Percentiles rank a stretch among this genome's conserved stretches.
Conservation (phyloP, 345 rosid genomes). For the Gynandropsis gynandra region DNA sequence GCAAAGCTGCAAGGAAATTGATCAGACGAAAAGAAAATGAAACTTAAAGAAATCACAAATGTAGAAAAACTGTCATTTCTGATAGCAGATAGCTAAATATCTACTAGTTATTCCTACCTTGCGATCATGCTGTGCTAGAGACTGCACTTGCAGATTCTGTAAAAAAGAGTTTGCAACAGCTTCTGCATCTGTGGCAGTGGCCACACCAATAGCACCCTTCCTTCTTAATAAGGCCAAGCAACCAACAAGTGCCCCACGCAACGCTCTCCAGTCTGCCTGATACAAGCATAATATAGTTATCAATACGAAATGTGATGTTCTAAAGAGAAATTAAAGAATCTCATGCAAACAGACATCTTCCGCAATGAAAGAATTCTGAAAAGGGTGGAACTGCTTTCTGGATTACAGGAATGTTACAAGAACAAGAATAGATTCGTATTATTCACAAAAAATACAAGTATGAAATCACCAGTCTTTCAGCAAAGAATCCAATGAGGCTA, state of each 20-base stretch:
- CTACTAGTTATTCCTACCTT: slow-evolving; percentile 36
- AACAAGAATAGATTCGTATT: background rate
- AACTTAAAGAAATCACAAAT: slow-evolving; percentile 18
- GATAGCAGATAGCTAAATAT: slow-evolving; percentile 5
- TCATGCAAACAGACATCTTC: background rate
- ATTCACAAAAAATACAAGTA: background rate
- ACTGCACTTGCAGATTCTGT: slow-evolving; percentile 60
- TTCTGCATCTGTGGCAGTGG: slow-evolving; percentile 48
- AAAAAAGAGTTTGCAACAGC: slow-evolving; percentile 48
- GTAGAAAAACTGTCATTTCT: background rate
- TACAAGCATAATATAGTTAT: slow-evolving; percentile 15
- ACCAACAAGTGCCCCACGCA: slow-evolving; percentile 86
- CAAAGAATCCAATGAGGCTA: slow-evolving; percentile 56
- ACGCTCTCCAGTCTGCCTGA: slow-evolving; percentile 94
- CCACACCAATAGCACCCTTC: slow-evolving; percentile 40
- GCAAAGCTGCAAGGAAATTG: slow-evolving; percentile 52
- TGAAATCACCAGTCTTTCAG: slow-evolving; percentile 61
- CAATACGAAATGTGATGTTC: too few species aligned
- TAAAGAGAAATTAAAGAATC: background rate
- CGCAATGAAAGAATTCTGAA: background rate
- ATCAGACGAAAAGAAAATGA: background rate
- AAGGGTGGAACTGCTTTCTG: too few species aligned
- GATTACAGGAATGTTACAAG: background rate
- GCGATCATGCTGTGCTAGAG: slow-evolving; percentile 68
- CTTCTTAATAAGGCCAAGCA: slow-evolving; percentile 75